Evolutionary conservation across 1,284 basidiomycete genomes (phyloP), one percentile per base, ranked within the genome.

Genomic region (Retiboletus flavoniger): DNA sequence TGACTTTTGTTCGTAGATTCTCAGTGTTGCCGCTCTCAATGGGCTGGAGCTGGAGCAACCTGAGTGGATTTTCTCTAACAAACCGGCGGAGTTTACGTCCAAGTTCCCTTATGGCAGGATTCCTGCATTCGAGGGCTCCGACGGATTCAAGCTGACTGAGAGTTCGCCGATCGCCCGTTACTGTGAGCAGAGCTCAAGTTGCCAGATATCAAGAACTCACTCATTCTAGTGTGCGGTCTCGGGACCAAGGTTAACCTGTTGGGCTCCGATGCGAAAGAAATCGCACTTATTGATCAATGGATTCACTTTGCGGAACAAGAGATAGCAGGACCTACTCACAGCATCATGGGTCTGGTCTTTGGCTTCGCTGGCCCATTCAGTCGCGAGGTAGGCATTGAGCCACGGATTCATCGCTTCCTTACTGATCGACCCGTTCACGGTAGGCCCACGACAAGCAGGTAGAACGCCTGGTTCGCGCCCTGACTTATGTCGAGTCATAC

Each of bases 151-250:
- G 59, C 68, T 86, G 52, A 70, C 71, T 56, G 83, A 86, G 74
- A 72, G 72, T 47, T 66, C 71, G 50, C 76, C 83, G 58, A 83
- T 85, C 61, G 77, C 81, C 19, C 76, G 74, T 60, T 82, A 83
- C 70, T 66, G 83, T 84, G 17, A 47, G 50, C 47, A 29, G 39
- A 4, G 13, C 10, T 13, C 7, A 4, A 5, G 17, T 16, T 21
- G 3, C 11, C 7, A 16, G 13, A 9, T 2, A 26, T 17, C 19
- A 1, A 9, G 17, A 11, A 24, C 28, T 41, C 9, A 19, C 17
- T 1, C 10, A 3, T n/a, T 4, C 2, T 19, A 82, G 80, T 82
- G 61, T 73, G 77, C 54, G 59, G 68, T 39, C 66, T 80, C 52
- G 76, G 72, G 77, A 49, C n/a, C 42, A 68, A 79, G 80, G 71